Conservation (phyloP, 139 green algal species). For the Mesotaenium endlicherianum region DNA sequence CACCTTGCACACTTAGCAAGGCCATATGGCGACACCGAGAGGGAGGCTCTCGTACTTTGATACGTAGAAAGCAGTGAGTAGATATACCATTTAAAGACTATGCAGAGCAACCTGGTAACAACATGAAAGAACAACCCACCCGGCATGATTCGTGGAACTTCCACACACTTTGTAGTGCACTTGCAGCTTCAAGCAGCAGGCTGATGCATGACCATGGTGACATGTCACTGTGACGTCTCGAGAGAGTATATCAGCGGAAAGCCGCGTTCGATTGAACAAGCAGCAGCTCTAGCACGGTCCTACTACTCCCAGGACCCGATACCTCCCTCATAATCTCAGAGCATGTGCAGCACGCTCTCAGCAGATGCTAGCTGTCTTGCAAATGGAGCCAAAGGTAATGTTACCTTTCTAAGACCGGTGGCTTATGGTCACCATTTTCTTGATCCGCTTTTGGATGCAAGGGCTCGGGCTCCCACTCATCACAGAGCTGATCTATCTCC, state of each 20-base stretch:
- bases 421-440: neutral
- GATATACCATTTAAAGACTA: neutral
- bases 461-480: slow-evolving; percentile 49
- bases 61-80: neutral
- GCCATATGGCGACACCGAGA: neutral
- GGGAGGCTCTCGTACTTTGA: neutral
- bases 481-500: slow-evolving; percentile 49
- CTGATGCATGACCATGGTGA: too few species aligned
- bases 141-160: too few species aligned
- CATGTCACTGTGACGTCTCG: too few species aligned
- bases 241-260: too few species aligned
- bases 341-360: neutral
- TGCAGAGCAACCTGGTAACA: neutral
- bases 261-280: neutral
- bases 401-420: slow-evolving; percentile 38
- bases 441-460: slow-evolving; percentile 18
- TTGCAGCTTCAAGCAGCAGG: too few species aligned
- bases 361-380: neutral
- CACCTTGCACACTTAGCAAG: too few species aligned
- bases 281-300: neutral
- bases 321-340: neutral
- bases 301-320: neutral
- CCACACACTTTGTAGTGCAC: too few species aligned
- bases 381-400: neutral
- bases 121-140: neutral